phyloP scores from a whole-genome alignment of 768 basidiomycete species.

The Lactarius sp. region DNA sequence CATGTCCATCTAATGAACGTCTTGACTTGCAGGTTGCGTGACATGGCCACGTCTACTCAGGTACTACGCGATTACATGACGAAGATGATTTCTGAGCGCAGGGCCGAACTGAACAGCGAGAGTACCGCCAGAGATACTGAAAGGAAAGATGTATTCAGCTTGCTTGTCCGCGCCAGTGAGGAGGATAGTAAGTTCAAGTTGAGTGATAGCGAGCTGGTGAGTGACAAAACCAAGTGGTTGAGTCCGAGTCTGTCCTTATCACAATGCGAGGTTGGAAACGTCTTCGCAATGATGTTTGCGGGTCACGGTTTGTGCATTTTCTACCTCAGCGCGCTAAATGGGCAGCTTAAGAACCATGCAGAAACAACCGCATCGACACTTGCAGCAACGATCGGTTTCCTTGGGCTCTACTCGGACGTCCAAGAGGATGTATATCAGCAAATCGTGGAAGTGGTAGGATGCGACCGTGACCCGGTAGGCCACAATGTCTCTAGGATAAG shows the following conservation, averaged over 20 bases:
- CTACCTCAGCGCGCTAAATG: not conserved
- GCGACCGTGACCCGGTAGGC: conserved; percentile 20
- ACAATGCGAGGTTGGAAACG: conserved; percentile 21
- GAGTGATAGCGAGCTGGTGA: conserved; percentile 22
- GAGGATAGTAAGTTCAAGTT: conserved; percentile 7
- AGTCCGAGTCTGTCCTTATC: not conserved
- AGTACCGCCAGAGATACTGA: not conserved
- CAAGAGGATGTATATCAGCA: conserved; percentile 35
- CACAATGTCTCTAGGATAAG: not conserved
- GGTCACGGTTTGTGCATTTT: conserved; percentile 22
- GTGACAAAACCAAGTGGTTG: not conserved
- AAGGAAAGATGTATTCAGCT: conserved; percentile 21
- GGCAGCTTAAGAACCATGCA: conserved; percentile 4
- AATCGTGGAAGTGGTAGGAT: conserved; percentile 28
- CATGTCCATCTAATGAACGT: not conserved
- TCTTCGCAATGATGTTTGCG: conserved; percentile 25
- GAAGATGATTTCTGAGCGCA: conserved; percentile 18
- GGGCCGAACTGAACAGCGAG: conserved; percentile 9
- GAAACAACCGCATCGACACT: conserved; percentile 35
- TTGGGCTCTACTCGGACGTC: conserved; percentile 31
- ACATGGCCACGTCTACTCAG: not conserved
- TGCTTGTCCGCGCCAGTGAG: conserved; percentile 24
- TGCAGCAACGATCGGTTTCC: conserved; percentile 33
- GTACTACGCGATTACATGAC: not conserved
- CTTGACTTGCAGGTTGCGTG: not conserved